Percentiles rank a stretch among this genome's conserved stretches.
Evolutionary conservation across 2,329 filamentous ascomycete genomes (phyloP).

Genomic region (Sphaceloma murrayae): DNA sequence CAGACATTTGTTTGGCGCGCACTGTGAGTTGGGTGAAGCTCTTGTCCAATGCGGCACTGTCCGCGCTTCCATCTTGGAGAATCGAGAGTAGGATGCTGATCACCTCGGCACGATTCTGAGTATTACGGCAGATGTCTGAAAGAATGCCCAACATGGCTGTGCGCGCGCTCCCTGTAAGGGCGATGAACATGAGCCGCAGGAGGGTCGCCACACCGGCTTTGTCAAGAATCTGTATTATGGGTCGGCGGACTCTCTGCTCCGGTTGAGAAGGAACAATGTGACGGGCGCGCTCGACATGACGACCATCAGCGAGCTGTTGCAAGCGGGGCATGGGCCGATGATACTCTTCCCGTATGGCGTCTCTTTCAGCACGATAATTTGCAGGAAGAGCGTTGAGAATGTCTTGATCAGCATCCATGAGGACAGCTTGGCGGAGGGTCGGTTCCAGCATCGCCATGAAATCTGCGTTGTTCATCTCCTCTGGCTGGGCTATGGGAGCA

Average conservation of each 20-base stretch:
- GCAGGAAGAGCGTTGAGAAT: constrained; percentile 74
- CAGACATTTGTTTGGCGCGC: constrained; percentile 61
- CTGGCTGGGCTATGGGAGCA: constrained; percentile 44
- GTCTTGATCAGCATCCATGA: constrained; percentile 86
- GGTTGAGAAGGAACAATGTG: not conserved
- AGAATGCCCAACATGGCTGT: constrained; percentile 78
- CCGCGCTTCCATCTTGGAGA: constrained; percentile 86
- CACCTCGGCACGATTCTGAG: constrained; percentile 90
- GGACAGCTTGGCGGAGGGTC: constrained; percentile 70
- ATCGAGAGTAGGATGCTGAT: constrained; percentile 88
- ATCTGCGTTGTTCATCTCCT: constrained; percentile 86
- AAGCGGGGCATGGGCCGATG: constrained; percentile 23
- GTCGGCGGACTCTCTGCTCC: constrained; percentile 40
- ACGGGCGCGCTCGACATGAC: constrained; percentile 18
- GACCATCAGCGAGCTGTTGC: constrained; percentile 13
- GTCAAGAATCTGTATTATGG: constrained; percentile 92
- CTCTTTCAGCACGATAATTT: constrained; percentile 77
- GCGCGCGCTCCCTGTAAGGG: constrained; percentile 78
- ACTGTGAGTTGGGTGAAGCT: constrained; percentile 91
- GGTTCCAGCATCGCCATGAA: constrained; percentile 87
- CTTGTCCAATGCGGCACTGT: constrained; percentile 86
- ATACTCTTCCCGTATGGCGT: constrained; percentile 52
- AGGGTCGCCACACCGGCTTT: constrained; percentile 93
- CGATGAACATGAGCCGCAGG: constrained; percentile 95
- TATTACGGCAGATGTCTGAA: constrained; percentile 86